phyloP scores from a whole-genome alignment of 2,329 filamentous ascomycete species.

The Trichothecium sympodiale region DNA sequence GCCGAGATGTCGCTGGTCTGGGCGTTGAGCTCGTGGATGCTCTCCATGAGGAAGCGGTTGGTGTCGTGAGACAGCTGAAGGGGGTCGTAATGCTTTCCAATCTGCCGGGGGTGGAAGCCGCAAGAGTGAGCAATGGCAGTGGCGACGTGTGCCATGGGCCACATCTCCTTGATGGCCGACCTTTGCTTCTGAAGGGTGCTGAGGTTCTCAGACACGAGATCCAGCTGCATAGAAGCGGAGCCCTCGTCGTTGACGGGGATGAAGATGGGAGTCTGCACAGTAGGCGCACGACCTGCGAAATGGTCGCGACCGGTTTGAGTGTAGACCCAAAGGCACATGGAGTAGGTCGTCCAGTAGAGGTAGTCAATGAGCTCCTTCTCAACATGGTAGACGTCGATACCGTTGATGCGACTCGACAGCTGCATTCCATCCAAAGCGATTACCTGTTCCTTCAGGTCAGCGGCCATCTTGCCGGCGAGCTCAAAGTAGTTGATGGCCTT shows the following conservation, averaged over 20 bases:
- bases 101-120: slow-evolving; percentile 14
- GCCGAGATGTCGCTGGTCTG: slow-evolving; percentile 13
- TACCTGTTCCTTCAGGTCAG: slow-evolving; percentile 20
- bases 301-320: slow-evolving; percentile 20
- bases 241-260: slow-evolving; percentile 17
- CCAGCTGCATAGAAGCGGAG: slow-evolving; percentile 19
- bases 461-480: slow-evolving; percentile 18
- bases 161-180: slow-evolving; percentile 20
- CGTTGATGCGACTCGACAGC: slow-evolving; percentile 25
- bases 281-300: slow-evolving; percentile 12
- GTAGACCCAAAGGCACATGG: slow-evolving; percentile 25
- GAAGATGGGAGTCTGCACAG: slow-evolving; percentile 14
- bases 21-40: slow-evolving; percentile 12
- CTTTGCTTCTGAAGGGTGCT: slow-evolving; percentile 24
- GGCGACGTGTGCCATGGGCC: slow-evolving; percentile 20
- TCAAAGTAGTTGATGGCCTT: slow-evolving; percentile 23
- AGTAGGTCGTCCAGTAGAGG: slow-evolving; percentile 27
- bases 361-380: slow-evolving; percentile 27
- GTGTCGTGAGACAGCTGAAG: slow-evolving; percentile 16
- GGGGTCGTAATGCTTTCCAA: slow-evolving; percentile 11
- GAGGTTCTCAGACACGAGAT: slow-evolving; percentile 24
- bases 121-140: slow-evolving; percentile 19
- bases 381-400: slow-evolving; percentile 26
- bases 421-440: slow-evolving; percentile 13
- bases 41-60: slow-evolving; percentile 14